These are phyloP conservation scores for Clavispora carvajalis DNA, from an alignment of 805 yeast species.

Conservation along the genomic window DNA sequence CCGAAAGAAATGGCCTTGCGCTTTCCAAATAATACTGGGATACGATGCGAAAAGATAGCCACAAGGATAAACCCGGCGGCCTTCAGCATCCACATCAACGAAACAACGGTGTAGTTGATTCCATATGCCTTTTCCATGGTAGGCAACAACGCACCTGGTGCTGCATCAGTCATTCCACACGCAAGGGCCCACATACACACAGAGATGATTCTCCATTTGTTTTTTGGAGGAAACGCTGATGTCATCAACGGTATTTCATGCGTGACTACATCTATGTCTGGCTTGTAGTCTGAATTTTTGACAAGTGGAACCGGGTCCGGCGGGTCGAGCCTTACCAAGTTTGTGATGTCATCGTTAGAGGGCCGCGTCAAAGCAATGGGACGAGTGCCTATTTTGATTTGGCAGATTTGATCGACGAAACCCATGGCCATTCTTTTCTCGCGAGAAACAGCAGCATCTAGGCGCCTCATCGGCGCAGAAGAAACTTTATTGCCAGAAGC, in stretches of 20 bases:
- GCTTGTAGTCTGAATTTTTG: not conserved
- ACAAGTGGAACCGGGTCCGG: not conserved
- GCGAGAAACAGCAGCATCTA: not conserved
- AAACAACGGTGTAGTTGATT: conserved; percentile 15
- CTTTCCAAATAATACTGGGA: conserved; percentile 14
- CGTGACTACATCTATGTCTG: conserved; percentile 5
- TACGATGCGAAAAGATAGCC: conserved; percentile 13
- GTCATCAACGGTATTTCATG: conserved; percentile 11
- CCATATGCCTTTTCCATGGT: conserved; percentile 17
- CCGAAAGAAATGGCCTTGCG: conserved; percentile 14
- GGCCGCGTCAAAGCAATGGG: conserved; percentile 8
- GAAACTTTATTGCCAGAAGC: not conserved
- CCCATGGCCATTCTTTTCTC: not conserved
- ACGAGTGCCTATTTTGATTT: conserved; percentile 2
- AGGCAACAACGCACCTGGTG: conserved; percentile 20
- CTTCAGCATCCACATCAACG: conserved; percentile 19
- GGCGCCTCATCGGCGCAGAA: no score
- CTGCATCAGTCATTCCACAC: conserved; percentile 17
- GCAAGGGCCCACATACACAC: conserved; percentile 16
- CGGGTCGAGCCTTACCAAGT: conserved; percentile 2
- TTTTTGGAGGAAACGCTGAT: conserved; percentile 13
- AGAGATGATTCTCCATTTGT: conserved; percentile 12
- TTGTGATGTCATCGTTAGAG: conserved; percentile 11
- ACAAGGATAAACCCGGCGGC: conserved; percentile 17
- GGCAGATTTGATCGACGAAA: not conserved